Evolutionary conservation across 208 protist genomes (phyloP), one percentile per base, ranked within the genome.

Genomic region (Trypanosoma boissoni): DNA sequence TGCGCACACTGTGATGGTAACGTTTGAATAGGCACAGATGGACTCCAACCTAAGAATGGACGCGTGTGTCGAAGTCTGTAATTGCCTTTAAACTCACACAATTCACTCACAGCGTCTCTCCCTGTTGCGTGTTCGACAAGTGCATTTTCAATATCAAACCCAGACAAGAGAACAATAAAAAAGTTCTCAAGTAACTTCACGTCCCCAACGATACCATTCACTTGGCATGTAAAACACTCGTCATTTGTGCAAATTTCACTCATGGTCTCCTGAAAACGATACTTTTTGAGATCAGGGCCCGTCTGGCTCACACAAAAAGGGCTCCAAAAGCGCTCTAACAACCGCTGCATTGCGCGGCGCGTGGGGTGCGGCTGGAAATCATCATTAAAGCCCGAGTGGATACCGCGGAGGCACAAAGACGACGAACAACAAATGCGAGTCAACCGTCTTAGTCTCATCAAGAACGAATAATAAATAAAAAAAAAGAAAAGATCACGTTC

Each of bases 121-220:
- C 60, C 3, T 1, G 72, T 64, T n/a, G 29, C 66, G 16, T 50
- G 43, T 14, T 77, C 72, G n/a, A 93, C 24, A 31, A 62, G 58
- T 1, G 79, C 77, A 27, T 77, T 43, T n/a, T 83, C 44, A 58
- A 94, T 64, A 48, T 94, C 80, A 59, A 94, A 94, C 26, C 87
- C 87, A 41, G 48, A 52, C 9, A 94, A 62, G 24, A 91, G 16
- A 0, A 74, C 58, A 28, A 65, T 36, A 48, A 89, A 87, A 43
- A 88, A 86, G 41, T 91, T 76, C 54, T 88, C 74, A 14, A 91
- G 21, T 20, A 91, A 58, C 8, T 56, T 61, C 3, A 56, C 65
- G 8, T 58, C 70, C 14, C 80, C 83, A 0, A 84, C 43, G 10
- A 34, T n/a, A 0, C 76, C 83, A 51, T 94, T 94, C 1, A 94